phyloP scores from a whole-genome alignment of 768 basidiomycete species.

The Multifurca ochricompacta region DNA sequence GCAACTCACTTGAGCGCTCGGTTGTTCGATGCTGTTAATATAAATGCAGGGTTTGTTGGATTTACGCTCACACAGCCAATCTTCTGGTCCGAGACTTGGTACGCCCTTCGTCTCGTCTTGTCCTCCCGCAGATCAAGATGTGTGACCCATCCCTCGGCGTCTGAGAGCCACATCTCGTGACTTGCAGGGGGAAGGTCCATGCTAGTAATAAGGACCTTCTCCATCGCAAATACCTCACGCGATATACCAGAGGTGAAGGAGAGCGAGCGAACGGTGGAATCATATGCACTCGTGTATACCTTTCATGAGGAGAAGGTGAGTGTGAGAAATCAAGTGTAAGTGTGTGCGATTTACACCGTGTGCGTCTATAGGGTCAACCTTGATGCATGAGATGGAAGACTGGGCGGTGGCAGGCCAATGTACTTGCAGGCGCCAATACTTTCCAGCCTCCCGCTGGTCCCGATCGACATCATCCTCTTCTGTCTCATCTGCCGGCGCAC shows the following conservation, averaged over 20 bases:
- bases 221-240: conserved; percentile 56
- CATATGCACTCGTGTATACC: conserved; percentile 79
- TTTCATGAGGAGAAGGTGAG: conserved; percentile 24
- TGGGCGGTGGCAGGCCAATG: conserved; percentile 80
- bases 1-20: conserved; percentile 55
- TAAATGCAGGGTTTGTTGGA: conserved; percentile 53
- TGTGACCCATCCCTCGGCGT: conserved; percentile 59
- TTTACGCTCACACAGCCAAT: conserved; percentile 78
- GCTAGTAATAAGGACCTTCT: conserved; percentile 56
- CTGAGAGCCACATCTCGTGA: conserved; percentile 81
- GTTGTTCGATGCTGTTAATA: conserved; percentile 73
- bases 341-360: conserved; percentile 56
- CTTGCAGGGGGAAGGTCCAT: conserved; percentile 63
- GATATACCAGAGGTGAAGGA: conserved; percentile 70
- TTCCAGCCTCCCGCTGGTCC: conserved; percentile 52
- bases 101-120: conserved; percentile 47
- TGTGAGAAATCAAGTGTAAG: background rate
- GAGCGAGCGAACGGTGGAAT: conserved; percentile 65
- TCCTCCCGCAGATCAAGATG: conserved; percentile 68
- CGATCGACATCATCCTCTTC: conserved; percentile 49
- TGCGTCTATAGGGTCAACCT: conserved; percentile 66
- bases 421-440: conserved; percentile 69
- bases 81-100: conserved; percentile 60
- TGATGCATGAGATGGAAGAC: conserved; percentile 73
- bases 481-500: conserved; percentile 56